Evolutionary conservation across 345 rosid species (phyloP).

Genomic region (Dimocarpus longan): DNA sequence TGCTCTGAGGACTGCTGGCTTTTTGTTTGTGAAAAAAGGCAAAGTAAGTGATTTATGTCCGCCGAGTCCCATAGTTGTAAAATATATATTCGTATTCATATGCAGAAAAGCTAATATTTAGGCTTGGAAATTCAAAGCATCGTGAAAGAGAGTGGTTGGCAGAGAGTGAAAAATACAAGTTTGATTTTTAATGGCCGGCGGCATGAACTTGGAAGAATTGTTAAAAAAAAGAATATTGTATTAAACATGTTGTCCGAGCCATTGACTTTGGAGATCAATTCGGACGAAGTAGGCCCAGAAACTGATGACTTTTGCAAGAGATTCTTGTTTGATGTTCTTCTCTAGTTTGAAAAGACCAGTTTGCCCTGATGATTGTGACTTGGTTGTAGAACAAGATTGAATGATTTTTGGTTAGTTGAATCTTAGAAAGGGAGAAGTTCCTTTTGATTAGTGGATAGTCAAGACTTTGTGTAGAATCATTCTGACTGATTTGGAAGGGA

Average conservation of each 20-base stretch:
- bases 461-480: not conserved
- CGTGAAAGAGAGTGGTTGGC: constrained; percentile 12
- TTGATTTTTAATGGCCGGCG: not conserved
- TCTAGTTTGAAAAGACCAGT: not conserved
- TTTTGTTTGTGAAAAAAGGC: constrained; percentile 3
- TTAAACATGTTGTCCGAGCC: not conserved
- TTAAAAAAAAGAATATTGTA: not conserved
- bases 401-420: not conserved
- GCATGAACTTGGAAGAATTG: not conserved
- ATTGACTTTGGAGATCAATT: constrained; percentile 9
- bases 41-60: not conserved
- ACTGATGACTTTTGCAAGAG: not conserved
- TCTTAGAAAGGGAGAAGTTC: not conserved
- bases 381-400: not conserved
- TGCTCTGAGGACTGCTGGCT: constrained; percentile 4
- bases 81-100: not conserved
- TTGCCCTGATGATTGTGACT: not conserved
- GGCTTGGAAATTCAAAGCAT: constrained; percentile 3
- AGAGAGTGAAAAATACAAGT: not conserved
- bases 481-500: not conserved
- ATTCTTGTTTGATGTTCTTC: constrained; percentile 15
- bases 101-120: not conserved
- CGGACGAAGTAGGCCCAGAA: too few species aligned
- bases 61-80: constrained; percentile 28
- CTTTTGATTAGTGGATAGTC: not conserved